These are phyloP conservation scores for Bullera alba DNA, from an alignment of 768 basidiomycete genomes.

Conservation along the genomic window DNA sequence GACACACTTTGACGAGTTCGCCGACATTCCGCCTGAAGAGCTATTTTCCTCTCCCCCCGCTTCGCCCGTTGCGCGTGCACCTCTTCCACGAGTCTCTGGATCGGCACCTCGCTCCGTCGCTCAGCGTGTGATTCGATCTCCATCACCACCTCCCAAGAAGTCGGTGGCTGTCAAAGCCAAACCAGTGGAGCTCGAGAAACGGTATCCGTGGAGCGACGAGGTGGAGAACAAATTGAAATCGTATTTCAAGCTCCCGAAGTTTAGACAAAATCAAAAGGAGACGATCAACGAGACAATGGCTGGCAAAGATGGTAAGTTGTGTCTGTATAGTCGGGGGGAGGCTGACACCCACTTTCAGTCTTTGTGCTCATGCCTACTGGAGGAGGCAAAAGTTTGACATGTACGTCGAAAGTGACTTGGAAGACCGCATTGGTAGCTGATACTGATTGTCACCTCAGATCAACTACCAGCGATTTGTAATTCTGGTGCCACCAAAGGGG, in stretches of 20 bases:
- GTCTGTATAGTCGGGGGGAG: neutral
- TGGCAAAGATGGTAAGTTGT: conserved; percentile 56
- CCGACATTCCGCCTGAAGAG: conserved; percentile 18
- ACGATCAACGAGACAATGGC: conserved; percentile 72
- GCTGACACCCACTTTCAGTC: conserved; percentile 49
- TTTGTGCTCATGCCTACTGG: conserved; percentile 97
- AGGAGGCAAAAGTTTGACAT: conserved; percentile 82
- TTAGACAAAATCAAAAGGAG: conserved; percentile 77
- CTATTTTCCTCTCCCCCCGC: conserved; percentile 15
- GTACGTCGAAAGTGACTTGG: conserved; percentile 46
- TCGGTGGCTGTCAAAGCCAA: conserved; percentile 5
- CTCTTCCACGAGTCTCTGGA: conserved; percentile 6
- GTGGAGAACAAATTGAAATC: conserved; percentile 53
- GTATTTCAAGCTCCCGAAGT: conserved; percentile 61
- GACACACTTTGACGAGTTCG: conserved; percentile 16
- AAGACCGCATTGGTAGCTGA: no score
- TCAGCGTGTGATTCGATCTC: no score
- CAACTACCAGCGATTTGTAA: conserved; percentile 75
- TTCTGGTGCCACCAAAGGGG: conserved; percentile 63
- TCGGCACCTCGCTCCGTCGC: conserved; percentile 1
- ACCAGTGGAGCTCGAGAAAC: conserved; percentile 18
- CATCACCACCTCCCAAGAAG: conserved; percentile 12
- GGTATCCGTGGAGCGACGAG: conserved; percentile 50
- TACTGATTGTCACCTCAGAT: conserved; percentile 47
- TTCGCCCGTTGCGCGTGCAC: conserved; percentile 1